Evolutionary conservation across 2,329 filamentous ascomycete genomes (phyloP).

Genomic region (Plectosphaerella plurivora): DNA sequence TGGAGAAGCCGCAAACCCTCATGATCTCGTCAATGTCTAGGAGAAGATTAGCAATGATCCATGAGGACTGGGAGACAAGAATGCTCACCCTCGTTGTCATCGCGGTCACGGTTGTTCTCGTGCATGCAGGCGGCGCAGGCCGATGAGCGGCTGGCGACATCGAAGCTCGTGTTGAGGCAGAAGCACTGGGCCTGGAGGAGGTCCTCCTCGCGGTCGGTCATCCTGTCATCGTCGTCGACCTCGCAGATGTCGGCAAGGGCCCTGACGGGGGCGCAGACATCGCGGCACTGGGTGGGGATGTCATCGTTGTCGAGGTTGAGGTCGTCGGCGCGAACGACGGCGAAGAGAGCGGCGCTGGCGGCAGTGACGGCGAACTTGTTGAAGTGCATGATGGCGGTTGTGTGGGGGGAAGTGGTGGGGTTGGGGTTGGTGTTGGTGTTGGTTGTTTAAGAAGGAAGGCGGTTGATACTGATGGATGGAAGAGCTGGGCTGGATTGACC

Average conservation of each 20-base stretch:
- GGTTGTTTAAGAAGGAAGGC: background rate
- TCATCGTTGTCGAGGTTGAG: constrained; percentile 13
- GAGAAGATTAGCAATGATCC: background rate
- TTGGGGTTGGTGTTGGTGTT: background rate
- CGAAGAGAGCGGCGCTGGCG: constrained; percentile 7
- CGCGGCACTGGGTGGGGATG: constrained; percentile 12
- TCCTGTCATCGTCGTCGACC: constrained; percentile 16
- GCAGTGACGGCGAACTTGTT: constrained; percentile 7
- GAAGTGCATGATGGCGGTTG: constrained; percentile 11
- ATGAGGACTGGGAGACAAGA: background rate
- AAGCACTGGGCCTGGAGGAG: constrained; percentile 33
- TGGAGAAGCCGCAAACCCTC: constrained; percentile 13
- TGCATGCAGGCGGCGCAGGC: constrained; percentile 18
- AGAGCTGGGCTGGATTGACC: background rate
- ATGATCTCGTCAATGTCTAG: constrained; percentile 15
- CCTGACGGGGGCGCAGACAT: constrained; percentile 12
- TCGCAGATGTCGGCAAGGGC: constrained; percentile 11
- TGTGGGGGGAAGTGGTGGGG: background rate
- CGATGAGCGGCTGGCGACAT: constrained; percentile 27
- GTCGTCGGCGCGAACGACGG: constrained; percentile 9
- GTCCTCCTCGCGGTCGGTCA: constrained; percentile 26
- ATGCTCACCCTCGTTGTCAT: constrained; percentile 12
- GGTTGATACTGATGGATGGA: background rate
- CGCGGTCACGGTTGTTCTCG: constrained; percentile 10
- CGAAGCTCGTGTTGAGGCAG: constrained; percentile 35